Percentiles rank a stretch among this genome's conserved stretches.
phyloP scores from a whole-genome alignment of 2,329 filamentous ascomycete species.

The Trichoderma afroharzianum region DNA sequence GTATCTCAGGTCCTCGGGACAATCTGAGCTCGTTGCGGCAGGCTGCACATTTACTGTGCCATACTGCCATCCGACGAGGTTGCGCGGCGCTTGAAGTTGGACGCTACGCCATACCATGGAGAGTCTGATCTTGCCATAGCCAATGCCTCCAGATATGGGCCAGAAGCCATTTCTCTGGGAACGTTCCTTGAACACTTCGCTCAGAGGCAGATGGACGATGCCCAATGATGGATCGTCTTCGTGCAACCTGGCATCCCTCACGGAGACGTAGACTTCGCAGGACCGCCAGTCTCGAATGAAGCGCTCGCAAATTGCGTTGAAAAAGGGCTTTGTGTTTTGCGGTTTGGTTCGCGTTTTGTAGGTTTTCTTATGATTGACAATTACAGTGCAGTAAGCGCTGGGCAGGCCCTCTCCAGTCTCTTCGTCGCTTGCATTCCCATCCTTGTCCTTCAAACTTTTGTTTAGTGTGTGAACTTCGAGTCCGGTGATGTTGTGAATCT shows the following conservation, averaged over 20 bases:
- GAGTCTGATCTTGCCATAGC: constrained; percentile 64
- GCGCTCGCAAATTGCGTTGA: constrained; percentile 71
- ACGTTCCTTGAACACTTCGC: constrained; percentile 57
- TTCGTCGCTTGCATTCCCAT: constrained; percentile 50
- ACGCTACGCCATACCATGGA: constrained; percentile 72
- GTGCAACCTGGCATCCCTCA: constrained; percentile 64
- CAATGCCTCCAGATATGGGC: constrained; percentile 68
- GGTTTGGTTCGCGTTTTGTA: constrained; percentile 73
- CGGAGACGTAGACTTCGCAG: constrained; percentile 64
- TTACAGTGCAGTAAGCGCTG: constrained; percentile 68
- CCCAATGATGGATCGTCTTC: constrained; percentile 69
- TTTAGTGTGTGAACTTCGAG: constrained; percentile 59
- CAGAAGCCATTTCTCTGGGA: constrained; percentile 64
- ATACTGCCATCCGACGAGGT: constrained; percentile 66
- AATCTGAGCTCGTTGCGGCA: constrained; percentile 39
- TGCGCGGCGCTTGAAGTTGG: constrained; percentile 55
- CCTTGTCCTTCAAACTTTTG: constrained; percentile 40
- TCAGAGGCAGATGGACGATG: constrained; percentile 64
- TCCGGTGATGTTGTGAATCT: constrained; percentile 70
- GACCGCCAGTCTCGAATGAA: constrained; percentile 66
- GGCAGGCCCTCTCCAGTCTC: constrained; percentile 63
- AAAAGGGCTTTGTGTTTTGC: constrained; percentile 74
- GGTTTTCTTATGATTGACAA: constrained; percentile 66
- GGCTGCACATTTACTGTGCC: constrained; percentile 65
- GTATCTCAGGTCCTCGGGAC: constrained; percentile 46